phyloP scores from a whole-genome alignment of 257 asterid species.

The Solanum appendiculatum region DNA sequence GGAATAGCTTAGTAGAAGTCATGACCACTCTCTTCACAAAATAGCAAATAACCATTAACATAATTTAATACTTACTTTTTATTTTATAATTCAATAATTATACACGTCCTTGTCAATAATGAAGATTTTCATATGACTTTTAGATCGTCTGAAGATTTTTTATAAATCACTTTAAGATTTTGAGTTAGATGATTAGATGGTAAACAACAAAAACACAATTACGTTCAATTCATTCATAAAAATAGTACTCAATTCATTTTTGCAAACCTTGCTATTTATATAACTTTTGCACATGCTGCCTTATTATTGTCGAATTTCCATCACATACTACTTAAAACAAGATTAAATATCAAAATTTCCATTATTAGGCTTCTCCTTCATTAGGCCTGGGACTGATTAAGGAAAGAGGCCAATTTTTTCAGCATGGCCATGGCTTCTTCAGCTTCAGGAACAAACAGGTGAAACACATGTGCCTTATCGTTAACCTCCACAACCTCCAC shows the following conservation, averaged over 20 bases:
- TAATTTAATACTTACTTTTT: too few species aligned
- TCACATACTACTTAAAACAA: neutral
- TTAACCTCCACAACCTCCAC: constrained; percentile 38
- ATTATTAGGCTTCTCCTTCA: neutral
- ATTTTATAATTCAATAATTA: too few species aligned
- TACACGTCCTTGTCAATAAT: neutral
- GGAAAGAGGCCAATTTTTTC: constrained; percentile 24
- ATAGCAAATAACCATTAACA: neutral
- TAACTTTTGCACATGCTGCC: neutral
- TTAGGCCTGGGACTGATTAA: constrained; percentile 3
- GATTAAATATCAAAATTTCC: neutral
- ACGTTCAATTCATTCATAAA: too few species aligned
- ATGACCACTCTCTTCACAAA: neutral
- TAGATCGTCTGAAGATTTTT: too few species aligned
- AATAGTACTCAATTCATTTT: neutral
- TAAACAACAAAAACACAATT: too few species aligned
- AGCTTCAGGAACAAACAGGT: constrained; percentile 16
- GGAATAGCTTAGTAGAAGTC: neutral
- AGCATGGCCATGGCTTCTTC: constrained; percentile 24
- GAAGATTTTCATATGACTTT: neutral
- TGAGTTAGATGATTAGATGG: too few species aligned
- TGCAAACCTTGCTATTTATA: neutral
- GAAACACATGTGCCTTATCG: constrained; percentile 35
- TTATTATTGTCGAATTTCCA: neutral
- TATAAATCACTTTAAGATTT: too few species aligned